Evolutionary conservation across 139 green algal genomes (phyloP), one percentile per base, ranked within the genome.

Genomic region (Prasinococcaceae sp.): DNA sequence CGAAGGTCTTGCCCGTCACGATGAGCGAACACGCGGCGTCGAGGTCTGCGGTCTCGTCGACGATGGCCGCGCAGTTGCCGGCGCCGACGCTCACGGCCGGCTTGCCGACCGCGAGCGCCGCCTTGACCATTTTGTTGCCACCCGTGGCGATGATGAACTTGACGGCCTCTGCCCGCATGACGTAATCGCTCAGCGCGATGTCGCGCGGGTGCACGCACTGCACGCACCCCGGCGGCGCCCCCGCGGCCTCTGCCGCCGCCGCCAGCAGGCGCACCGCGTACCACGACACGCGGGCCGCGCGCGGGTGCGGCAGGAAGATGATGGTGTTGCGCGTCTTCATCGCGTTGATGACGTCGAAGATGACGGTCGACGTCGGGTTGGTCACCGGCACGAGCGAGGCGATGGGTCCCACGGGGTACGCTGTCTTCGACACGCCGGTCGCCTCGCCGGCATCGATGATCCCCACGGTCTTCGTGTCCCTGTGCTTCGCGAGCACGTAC

Each of bases 1-100:
- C 42, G 23, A 50, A 50, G 12, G 42, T 50, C 42, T 50, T 50
- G 42, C 22, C 20, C 10, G 14, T 10, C 42, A 50, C 42, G 42
- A 50, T 50, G 12, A 27, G 20, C 12, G 14, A 10, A 36, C 12
- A 10, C 12, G 23, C 42, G 14, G 10, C 42, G 23, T 29, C 22
- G 22, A 50, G 20, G 42, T 50, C 16, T 22, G 22, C 20, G 14
- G 14, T 50, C 16, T 50, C 42, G 42, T 50, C 42, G 22, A 50
- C 42, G 14, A 50, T 50, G 14, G 42, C 14, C 42, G 42, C 22
- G 16, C 22, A 27, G 23, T 50, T 50, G 20, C 42, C 42, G 10
- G 42, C 42, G 12, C 42, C 42, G 12, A 50, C 42, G 16, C 14
- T 14, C 12, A 50, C 14, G 14, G 42, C 16, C 12, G 42, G 42